Conservation (phyloP, 1,139 yeast species). For the Yamadazyma atlantica region DNA sequence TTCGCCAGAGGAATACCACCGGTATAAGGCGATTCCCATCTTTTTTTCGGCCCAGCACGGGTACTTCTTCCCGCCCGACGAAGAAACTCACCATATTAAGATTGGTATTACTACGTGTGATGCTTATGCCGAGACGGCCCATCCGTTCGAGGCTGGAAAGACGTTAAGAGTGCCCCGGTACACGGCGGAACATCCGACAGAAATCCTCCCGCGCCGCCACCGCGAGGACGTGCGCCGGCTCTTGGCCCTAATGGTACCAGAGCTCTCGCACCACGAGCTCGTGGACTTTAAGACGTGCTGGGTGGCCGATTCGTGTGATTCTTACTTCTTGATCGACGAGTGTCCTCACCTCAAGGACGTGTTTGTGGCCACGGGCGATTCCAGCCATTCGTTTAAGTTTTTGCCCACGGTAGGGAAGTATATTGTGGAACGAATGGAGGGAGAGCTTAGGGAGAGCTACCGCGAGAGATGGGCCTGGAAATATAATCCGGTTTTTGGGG, state of each 20-base stretch:
- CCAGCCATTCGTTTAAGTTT: conserved; percentile 43
- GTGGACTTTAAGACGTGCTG: conserved; percentile 27
- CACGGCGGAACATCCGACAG: conserved; percentile 25
- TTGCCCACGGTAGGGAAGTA: conserved; percentile 33
- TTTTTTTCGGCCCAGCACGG: conserved; percentile 44
- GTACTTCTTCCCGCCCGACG: conserved; percentile 40
- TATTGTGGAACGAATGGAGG: conserved; percentile 25
- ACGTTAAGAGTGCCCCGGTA: conserved; percentile 36
- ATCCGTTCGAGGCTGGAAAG: conserved; percentile 23
- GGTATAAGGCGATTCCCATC: conserved; percentile 31
- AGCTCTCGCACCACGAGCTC: conserved; percentile 12
- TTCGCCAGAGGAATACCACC: conserved; percentile 25
- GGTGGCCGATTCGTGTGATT: conserved; percentile 45
- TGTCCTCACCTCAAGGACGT: conserved; percentile 36
- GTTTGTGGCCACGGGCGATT: conserved; percentile 45
- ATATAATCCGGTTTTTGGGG: conserved; percentile 20
- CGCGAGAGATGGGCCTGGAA: conserved; percentile 33
- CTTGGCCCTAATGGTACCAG: conserved; percentile 14
- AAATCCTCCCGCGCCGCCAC: conserved; percentile 31
- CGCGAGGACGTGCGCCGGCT: conserved; percentile 13
- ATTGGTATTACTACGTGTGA: conserved; percentile 41
- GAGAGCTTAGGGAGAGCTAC: conserved; percentile 20
- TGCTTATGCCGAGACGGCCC: conserved; percentile 23
- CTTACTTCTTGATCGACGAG: conserved; percentile 39
- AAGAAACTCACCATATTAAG: conserved; percentile 32